Base-by-base conservation (phyloP, 1,139 yeast genomes). In the Sugiyamaella neomexicana region DNA sequence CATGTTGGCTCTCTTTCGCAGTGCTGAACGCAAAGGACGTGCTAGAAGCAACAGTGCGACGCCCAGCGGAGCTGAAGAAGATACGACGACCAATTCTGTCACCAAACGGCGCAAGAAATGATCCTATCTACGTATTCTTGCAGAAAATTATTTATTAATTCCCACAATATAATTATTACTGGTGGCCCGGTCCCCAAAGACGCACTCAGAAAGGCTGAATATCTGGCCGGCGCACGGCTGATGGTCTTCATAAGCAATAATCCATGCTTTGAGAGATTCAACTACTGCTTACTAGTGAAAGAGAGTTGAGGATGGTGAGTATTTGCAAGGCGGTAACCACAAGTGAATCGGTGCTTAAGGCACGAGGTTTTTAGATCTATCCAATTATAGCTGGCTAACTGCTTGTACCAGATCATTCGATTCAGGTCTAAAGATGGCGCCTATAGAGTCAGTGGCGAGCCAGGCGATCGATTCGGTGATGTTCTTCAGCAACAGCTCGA, bases 381-480 rank as follows among this genome's bases (percentile, higher is more conserved):
- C n/a, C n/a, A n/a, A n/a, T n/a, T n/a, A n/a, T n/a, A n/a, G n/a
- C n/a, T n/a, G n/a, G n/a, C n/a, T n/a, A n/a, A n/a, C n/a, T n/a
- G n/a, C n/a, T n/a, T n/a, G n/a, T n/a, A 7, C 34, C 25, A 29
- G 87, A 78, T 84, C 57, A 66, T 93, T 55, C 79, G 99, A 67
- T 89, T 93, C 70, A 80, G 97, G 66, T 78, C 93, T 38, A 87
- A 81, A 63, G 87, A 87, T 64, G 98, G 98, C 12, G 85, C 84
- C 80, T 82, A 81, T 68, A 79, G 98, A 56, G 77, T 88, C 45
- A 69, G 72, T 40, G 81, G 82, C 20, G 82, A 81, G 16, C 71
- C 83, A 0, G 62, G 83, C 23, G 78, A 78, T 40, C 74, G 76
- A 60, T 72, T 81, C 48, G 62, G 67, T 48, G 57, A 72, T 73